Percentiles rank a stretch among this genome's conserved stretches.
Evolutionary conservation across 768 basidiomycete genomes (phyloP).

Genomic region (Sporobolomyces phaffii): DNA sequence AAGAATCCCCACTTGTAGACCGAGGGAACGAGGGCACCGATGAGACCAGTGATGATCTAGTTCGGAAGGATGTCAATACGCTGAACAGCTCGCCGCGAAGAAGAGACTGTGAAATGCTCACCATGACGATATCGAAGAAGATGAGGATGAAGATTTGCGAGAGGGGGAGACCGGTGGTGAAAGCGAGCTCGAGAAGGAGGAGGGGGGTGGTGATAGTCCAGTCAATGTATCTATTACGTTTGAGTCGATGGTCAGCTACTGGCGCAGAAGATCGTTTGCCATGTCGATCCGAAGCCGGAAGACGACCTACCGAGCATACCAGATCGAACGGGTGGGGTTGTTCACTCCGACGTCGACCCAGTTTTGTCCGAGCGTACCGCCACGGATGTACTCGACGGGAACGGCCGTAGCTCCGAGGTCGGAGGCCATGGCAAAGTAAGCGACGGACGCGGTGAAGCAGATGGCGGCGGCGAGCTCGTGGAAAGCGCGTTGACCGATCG

Average conservation of each 20-base stretch:
- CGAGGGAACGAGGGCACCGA: slow-evolving; percentile 54
- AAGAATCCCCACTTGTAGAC: slow-evolving; percentile 52
- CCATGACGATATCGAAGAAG: slow-evolving; percentile 49
- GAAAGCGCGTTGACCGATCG: slow-evolving; percentile 52
- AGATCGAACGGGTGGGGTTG: slow-evolving; percentile 44
- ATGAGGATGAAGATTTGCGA: slow-evolving; percentile 42
- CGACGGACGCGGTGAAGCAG: slow-evolving; percentile 48
- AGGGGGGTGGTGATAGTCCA: slow-evolving; percentile 51
- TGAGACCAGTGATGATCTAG: slow-evolving; percentile 46
- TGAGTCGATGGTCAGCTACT: no score
- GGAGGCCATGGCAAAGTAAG: slow-evolving; percentile 55
- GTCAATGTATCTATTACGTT: slow-evolving; percentile 44
- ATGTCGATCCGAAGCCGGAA: no score
- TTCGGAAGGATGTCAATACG: background rate
- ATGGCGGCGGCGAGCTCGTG: slow-evolving; percentile 54
- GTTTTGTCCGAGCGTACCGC: slow-evolving; percentile 36
- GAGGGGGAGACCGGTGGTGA: slow-evolving; percentile 18
- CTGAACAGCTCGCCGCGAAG: background rate
- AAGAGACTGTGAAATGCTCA: slow-evolving; percentile 49
- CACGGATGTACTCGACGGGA: slow-evolving; percentile 50
- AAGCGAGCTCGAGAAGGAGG: slow-evolving; percentile 21
- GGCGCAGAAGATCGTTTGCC: no score
- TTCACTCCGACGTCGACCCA: slow-evolving; percentile 34
- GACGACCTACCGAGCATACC: slow-evolving; percentile 56
- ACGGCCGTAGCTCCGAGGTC: slow-evolving; percentile 55